A percentile compares a stretch with the other conserved stretches of the same genome.
Conservation (phyloP, 352 stramenopile species). For the Globisporangium viniferum region DNA sequence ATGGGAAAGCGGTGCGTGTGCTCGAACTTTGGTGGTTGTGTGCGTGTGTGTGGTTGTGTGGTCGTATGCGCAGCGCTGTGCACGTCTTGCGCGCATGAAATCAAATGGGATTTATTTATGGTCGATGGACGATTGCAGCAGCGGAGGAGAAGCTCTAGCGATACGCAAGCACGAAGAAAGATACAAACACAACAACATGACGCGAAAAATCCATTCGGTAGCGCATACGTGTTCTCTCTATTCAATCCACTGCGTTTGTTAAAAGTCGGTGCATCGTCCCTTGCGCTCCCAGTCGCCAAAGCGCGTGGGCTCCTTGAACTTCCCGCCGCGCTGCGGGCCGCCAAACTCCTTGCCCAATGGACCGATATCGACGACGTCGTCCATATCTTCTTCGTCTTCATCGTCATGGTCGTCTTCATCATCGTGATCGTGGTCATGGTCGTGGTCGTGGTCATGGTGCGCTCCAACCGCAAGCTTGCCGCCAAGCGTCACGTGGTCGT, state of each 20-base stretch:
- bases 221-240: neutral
- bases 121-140: neutral
- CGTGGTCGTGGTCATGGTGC: slow-evolving; percentile 24
- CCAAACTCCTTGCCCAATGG: slow-evolving; percentile 91
- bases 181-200: neutral
- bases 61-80: neutral
- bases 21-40: neutral
- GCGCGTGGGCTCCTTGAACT: slow-evolving; percentile 93
- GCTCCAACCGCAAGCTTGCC: slow-evolving; percentile 23
- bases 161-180: neutral
- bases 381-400: slow-evolving; percentile 87
- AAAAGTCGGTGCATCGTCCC: slow-evolving; percentile 96
- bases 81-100: neutral
- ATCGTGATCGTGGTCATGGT: slow-evolving; percentile 24
- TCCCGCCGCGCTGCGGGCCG: slow-evolving; percentile 90
- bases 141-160: neutral
- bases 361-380: slow-evolving; percentile 93
- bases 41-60: neutral
- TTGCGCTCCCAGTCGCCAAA: slow-evolving; percentile 99
- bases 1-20: neutral
- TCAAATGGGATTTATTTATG: neutral
- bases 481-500: slow-evolving; percentile 38
- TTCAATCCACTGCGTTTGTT: neutral
- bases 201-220: neutral
- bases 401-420: slow-evolving; percentile 38